Evolutionary conservation across 345 rosid species (phyloP), one percentile per base, ranked within the genome.

Genomic region (Pelargonium nanum): DNA sequence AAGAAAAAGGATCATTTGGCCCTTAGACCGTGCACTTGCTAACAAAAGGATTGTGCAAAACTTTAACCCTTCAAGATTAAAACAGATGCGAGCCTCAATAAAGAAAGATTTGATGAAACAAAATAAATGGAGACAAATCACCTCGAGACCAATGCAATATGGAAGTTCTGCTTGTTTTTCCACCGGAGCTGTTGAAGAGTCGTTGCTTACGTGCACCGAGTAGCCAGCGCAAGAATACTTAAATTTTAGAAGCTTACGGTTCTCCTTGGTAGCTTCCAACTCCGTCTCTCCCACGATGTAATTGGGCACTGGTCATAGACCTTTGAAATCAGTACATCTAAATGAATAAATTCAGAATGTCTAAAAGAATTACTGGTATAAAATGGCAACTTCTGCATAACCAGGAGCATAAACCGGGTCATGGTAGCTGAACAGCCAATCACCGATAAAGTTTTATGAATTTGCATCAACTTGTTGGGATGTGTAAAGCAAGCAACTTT

Each of bases 121-220:
- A 66, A 19, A 50, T 34, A n/a, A 68, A 21, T 63, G 55, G 64
- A 17, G 20, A 28, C 28, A 58, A 5, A 56, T 32, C 65, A 76
- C 80, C 83, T 79, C 83, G 19, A 79, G 75, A 44, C 83, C 80
- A 28, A 69, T 73, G 62, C 83, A 79, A 56, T 71, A 68, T 0
- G 83, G 80, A 50, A 76, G 50, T 54, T 74, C 78, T 23, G 65
- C 63, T 45, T 44, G 60, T 68, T 74, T 79, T 58, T 56, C 63
- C 54, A 30, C 57, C 16, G 52, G 61, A 13, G 62, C 62, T 51
- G 76, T 40, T 50, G 73, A 60, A 19, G 70, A 64, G 59, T 64
- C 66, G 26, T 66, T 66, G 51, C 74, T 76, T 59, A 76, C 34
- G 69, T 63, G 70, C 56, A 76, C 74, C 19, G 83, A 76, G 65